Conservation (phyloP, 1,139 yeast genomes). For the Sugiyamaella neomexicana region DNA sequence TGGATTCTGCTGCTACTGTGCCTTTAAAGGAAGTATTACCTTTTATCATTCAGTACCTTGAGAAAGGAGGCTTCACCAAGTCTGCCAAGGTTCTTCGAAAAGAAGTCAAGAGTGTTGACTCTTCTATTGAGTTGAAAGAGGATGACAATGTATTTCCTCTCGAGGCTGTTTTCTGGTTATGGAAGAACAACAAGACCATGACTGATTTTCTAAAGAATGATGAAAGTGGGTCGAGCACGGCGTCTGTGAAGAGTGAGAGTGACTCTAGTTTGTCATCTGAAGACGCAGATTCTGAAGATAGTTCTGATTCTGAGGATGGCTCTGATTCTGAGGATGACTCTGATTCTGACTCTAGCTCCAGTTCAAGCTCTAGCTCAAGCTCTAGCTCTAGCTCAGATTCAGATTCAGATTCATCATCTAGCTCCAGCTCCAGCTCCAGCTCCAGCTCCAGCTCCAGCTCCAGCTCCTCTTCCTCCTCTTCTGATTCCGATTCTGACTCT, state of each 20-base stretch:
- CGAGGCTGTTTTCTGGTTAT: slow-evolving; percentile 32
- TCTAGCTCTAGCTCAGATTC: slow-evolving; percentile 6
- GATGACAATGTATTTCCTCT: slow-evolving; percentile 20
- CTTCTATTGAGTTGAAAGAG: slow-evolving; percentile 20
- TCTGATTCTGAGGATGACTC: slow-evolving; percentile 30
- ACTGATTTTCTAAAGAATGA: slow-evolving; percentile 33
- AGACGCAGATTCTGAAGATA: neutral
- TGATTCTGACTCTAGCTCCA: slow-evolving; percentile 31
- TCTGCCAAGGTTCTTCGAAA: slow-evolving; percentile 33
- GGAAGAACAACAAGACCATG: slow-evolving; percentile 31
- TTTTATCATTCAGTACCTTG: slow-evolving; percentile 32
- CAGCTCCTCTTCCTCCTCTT: too few species aligned
- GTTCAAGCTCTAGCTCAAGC: slow-evolving; percentile 28
- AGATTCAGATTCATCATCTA: slow-evolving; percentile 25
- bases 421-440: slow-evolving; percentile 30
- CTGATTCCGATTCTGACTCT: slow-evolving; percentile 30
- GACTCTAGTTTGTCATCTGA: slow-evolving; percentile 21
- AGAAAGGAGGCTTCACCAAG: slow-evolving; percentile 30
- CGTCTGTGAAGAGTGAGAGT: slow-evolving; percentile 27
- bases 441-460: slow-evolving; percentile 29
- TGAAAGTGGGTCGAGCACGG: slow-evolving; percentile 31
- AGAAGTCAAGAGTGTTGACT: slow-evolving; percentile 24
- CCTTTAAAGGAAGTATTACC: slow-evolving; percentile 29
- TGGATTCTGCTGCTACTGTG: slow-evolving; percentile 14
- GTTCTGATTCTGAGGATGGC: neutral